phyloP scores from a whole-genome alignment of 495 filamentous ascomycete species.

The Penicillium cosmopolitanum region DNA sequence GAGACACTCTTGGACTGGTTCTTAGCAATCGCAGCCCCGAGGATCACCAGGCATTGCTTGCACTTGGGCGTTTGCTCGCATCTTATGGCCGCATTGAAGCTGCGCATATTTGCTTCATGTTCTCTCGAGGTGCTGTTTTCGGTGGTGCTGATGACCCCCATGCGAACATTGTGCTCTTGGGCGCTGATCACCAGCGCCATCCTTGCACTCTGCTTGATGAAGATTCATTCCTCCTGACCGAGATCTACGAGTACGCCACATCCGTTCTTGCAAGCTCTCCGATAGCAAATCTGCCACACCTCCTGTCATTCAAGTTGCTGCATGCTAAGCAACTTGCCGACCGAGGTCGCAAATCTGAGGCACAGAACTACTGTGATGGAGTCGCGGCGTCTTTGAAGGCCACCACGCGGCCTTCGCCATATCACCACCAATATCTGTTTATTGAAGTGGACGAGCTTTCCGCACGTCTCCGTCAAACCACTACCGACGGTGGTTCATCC shows the following conservation, averaged over 20 bases:
- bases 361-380: constrained; percentile 87
- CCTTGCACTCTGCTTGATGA: constrained; percentile 73
- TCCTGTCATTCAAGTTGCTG: constrained; percentile 86
- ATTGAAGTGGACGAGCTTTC: constrained; percentile 79
- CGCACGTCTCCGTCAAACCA: constrained; percentile 79
- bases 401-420: constrained; percentile 79
- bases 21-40: constrained; percentile 83
- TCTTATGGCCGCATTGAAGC: constrained; percentile 89
- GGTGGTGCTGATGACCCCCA: constrained; percentile 84
- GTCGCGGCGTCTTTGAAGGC: constrained; percentile 79
- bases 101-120: constrained; percentile 85
- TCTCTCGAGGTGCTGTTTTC: constrained; percentile 63
- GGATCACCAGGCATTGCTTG: constrained; percentile 74
- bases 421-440: constrained; percentile 77
- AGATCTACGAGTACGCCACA: constrained; percentile 88
- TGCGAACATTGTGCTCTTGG: constrained; percentile 79
- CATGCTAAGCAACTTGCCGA: constrained; percentile 85
- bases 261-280: constrained; percentile 63
- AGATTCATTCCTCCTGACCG: constrained; percentile 84
- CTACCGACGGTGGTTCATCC: constrained; percentile 66
- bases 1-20: constrained; percentile 83
- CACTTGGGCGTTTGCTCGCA: constrained; percentile 81
- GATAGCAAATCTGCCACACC: constrained; percentile 70
- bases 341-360: constrained; percentile 77
- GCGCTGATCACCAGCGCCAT: constrained; percentile 72